Conservation (phyloP, 257 asterid species). For the Fraxinus excelsior region DNA sequence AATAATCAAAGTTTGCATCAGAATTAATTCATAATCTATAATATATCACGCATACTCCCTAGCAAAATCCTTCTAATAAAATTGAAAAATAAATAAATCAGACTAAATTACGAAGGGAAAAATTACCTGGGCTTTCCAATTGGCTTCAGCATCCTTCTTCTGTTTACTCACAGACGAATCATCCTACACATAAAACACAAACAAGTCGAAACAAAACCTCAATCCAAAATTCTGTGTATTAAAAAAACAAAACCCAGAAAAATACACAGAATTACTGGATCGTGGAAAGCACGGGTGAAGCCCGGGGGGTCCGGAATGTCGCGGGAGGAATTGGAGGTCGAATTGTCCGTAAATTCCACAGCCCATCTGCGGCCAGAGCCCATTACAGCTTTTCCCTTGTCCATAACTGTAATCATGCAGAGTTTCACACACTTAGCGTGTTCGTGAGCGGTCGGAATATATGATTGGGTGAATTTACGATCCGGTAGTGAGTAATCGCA, state of each 20-base stretch:
- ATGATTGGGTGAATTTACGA: background rate
- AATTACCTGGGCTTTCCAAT: constrained; percentile 78
- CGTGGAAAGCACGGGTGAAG: constrained; percentile 75
- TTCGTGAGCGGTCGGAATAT: background rate
- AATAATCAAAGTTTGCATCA: background rate
- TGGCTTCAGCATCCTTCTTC: constrained; percentile 93
- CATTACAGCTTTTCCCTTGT: constrained; percentile 80
- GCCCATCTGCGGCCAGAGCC: constrained; percentile 92
- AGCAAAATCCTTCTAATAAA: background rate
- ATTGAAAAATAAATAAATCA: background rate
- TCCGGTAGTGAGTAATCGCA: background rate
- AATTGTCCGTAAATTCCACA: constrained; percentile 75
- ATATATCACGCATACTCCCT: constrained; percentile 7
- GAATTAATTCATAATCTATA: background rate
- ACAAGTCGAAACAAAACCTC: constrained; percentile 1
- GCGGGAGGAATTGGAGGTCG: constrained; percentile 75
- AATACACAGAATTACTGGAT: constrained; percentile 49
- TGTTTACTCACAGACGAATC: constrained; percentile 77
- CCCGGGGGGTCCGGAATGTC: constrained; percentile 92
- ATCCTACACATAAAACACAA: constrained; percentile 49
- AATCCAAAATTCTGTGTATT: background rate
- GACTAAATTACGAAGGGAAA: background rate
- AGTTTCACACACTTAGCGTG: background rate
- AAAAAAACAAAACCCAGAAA: background rate
- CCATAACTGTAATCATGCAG: constrained; percentile 36